Conservation (phyloP, 1,139 yeast genomes). For the Sugiyamaella xylanicola region DNA sequence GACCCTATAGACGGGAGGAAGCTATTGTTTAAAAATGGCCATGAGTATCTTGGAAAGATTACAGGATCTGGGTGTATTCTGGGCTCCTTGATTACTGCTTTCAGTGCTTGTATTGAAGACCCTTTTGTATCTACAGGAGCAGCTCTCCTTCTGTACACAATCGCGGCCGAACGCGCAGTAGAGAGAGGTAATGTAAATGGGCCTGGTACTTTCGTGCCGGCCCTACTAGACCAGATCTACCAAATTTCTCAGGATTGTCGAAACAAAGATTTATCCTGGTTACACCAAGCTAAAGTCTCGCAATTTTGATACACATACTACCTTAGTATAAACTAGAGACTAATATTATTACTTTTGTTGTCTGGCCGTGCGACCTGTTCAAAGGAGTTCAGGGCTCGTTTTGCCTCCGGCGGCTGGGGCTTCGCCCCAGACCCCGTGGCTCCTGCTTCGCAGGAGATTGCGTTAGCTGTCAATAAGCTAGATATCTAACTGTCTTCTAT, state of each 20-base stretch:
- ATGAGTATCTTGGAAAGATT: slow-evolving; percentile 65
- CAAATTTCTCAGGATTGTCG: slow-evolving; percentile 20
- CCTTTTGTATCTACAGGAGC: slow-evolving; percentile 51
- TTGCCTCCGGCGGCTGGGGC: too few relatives aligned
- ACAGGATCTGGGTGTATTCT: slow-evolving; percentile 90
- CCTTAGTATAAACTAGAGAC: too few relatives aligned
- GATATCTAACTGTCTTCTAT: too few relatives aligned
- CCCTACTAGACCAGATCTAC: slow-evolving; percentile 52
- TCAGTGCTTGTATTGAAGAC: slow-evolving; percentile 41
- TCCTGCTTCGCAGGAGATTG: too few relatives aligned
- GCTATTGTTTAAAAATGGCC: slow-evolving; percentile 58
- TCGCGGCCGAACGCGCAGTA: slow-evolving; percentile 64
- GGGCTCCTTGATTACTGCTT: slow-evolving; percentile 72
- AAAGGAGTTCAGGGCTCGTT: too few relatives aligned
- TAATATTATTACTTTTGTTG: neutral
- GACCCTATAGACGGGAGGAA: slow-evolving; percentile 45
- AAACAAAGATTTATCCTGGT: slow-evolving; percentile 11
- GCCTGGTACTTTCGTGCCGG: slow-evolving; percentile 56
- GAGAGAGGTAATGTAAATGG: slow-evolving; percentile 34
- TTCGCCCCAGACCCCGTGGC: too few relatives aligned
- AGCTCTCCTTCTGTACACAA: slow-evolving; percentile 65
- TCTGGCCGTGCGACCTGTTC: too few relatives aligned
- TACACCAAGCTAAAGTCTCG: slow-evolving; percentile 10
- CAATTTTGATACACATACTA: neutral
- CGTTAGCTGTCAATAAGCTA: too few relatives aligned